Evolutionary conservation across 106 monocot species (phyloP).

Genomic region (Vanilla planifolia): DNA sequence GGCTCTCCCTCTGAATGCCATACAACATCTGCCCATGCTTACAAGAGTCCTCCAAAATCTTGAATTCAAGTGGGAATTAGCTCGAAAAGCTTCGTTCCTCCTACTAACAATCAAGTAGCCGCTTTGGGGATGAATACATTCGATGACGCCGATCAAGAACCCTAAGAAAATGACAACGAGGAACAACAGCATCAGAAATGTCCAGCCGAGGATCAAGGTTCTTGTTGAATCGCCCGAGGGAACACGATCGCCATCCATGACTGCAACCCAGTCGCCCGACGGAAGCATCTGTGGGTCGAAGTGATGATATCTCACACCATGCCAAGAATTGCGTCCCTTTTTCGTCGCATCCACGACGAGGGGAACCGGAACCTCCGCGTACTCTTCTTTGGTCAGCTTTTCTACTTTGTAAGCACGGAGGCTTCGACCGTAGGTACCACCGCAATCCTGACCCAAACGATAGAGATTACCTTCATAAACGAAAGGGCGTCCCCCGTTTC

Average conservation of each 20-base stretch:
- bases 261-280: constrained; percentile 48
- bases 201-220: constrained; percentile 32
- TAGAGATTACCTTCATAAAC: constrained; percentile 34
- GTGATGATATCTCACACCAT: constrained; percentile 46
- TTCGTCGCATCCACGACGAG: constrained; percentile 22
- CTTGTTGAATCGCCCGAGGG: constrained; percentile 42
- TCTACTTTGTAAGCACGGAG: constrained; percentile 31
- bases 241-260: constrained; percentile 61
- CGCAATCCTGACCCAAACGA: constrained; percentile 45
- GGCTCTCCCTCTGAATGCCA: constrained; percentile 13
- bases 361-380: constrained; percentile 28
- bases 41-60: constrained; percentile 22
- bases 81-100: constrained; percentile 15
- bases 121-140: constrained; percentile 10
- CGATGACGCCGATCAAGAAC: constrained; percentile 24
- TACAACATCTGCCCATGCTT: constrained; percentile 13
- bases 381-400: constrained; percentile 32
- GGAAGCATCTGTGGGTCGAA: constrained; percentile 36
- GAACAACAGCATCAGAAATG: constrained; percentile 13
- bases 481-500: constrained; percentile 51
- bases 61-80: constrained; percentile 18
- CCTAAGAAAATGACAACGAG: constrained; percentile 19
- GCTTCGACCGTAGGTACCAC: constrained; percentile 38
- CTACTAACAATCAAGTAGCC: constrained; percentile 14
- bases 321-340: constrained; percentile 53